phyloP scores from a whole-genome alignment of 2,329 filamentous ascomycete genomes.

The Zymoseptoria pseudotritici region DNA sequence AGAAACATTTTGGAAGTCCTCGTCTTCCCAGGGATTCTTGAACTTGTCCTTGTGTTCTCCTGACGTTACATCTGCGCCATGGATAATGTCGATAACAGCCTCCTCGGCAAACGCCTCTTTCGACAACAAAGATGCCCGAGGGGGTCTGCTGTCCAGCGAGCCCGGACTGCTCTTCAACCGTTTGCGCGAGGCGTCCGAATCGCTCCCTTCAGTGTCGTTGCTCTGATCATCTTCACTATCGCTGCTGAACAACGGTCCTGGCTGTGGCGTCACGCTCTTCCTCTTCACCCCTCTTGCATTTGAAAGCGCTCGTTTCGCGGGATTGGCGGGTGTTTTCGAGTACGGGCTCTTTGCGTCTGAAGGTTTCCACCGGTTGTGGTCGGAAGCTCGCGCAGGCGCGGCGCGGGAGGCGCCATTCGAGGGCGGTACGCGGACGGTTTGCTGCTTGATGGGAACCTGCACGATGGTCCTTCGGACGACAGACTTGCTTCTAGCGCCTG shows the following conservation, averaged over 20 bases:
- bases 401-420: no score
- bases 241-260: slow-evolving; percentile 24
- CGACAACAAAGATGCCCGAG: slow-evolving; percentile 16
- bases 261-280: slow-evolving; percentile 30
- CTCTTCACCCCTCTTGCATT: slow-evolving; percentile 26
- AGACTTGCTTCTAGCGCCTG: slow-evolving; percentile 13
- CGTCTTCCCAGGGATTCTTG: slow-evolving; percentile 38
- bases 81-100: slow-evolving; percentile 30
- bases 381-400: slow-evolving; percentile 9
- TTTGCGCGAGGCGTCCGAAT: slow-evolving; percentile 30
- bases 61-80: slow-evolving; percentile 36
- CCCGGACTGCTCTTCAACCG: slow-evolving; percentile 31
- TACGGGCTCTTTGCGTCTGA: slow-evolving; percentile 8
- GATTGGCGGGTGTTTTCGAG: slow-evolving; percentile 13
- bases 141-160: slow-evolving; percentile 24
- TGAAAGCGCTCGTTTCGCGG: slow-evolving; percentile 16
- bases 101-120: slow-evolving; percentile 17
- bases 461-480: slow-evolving; percentile 22
- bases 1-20: slow-evolving; percentile 40
- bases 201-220: slow-evolving; percentile 24
- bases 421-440: slow-evolving; percentile 3
- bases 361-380: slow-evolving; percentile 23
- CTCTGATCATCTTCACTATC: slow-evolving; percentile 27
- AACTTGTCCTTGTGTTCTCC: slow-evolving; percentile 40
- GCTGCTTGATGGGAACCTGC: slow-evolving; percentile 16